Conservation (phyloP, 306 rosid species). For the Crataegus laevigata region DNA sequence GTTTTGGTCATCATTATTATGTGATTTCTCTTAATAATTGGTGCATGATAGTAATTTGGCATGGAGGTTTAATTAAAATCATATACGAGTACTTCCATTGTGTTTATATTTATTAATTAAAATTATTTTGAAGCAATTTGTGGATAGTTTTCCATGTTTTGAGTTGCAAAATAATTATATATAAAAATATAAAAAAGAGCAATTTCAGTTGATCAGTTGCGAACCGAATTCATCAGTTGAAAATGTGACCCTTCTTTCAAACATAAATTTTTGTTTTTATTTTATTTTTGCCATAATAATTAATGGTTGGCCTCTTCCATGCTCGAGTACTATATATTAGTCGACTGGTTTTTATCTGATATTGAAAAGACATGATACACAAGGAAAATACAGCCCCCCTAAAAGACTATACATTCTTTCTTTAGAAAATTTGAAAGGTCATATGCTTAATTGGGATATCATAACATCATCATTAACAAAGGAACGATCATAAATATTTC, state of each 20-base stretch:
- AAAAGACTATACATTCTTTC: not conserved
- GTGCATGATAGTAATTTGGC: not conserved
- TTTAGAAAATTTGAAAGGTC: slow-evolving; percentile 22
- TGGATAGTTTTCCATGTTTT: not conserved
- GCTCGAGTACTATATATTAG: slow-evolving; percentile 10
- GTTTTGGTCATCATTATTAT: not conserved
- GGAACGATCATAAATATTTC: not conserved
- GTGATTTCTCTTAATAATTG: not conserved
- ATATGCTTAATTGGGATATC: slow-evolving; percentile 16
- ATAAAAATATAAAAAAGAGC: not conserved
- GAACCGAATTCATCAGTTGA: not conserved
- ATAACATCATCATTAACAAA: slow-evolving; percentile 9
- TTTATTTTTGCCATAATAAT: not conserved
- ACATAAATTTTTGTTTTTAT: slow-evolving; percentile 35
- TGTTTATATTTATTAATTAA: not conserved
- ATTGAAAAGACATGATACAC: slow-evolving; percentile 16
- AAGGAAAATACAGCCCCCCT: slow-evolving; percentile 21
- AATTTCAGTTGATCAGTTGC: slow-evolving; percentile 1
- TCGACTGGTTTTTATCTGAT: slow-evolving; percentile 14
- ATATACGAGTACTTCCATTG: not conserved
- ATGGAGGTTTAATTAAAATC: not conserved
- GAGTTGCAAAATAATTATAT: slow-evolving; percentile 30
- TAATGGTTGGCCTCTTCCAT: slow-evolving; percentile 23
- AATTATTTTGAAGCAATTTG: not conserved
- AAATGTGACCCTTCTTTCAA: slow-evolving; percentile 45